Conservation (phyloP, 345 rosid genomes). For the Cardamine occulta region DNA sequence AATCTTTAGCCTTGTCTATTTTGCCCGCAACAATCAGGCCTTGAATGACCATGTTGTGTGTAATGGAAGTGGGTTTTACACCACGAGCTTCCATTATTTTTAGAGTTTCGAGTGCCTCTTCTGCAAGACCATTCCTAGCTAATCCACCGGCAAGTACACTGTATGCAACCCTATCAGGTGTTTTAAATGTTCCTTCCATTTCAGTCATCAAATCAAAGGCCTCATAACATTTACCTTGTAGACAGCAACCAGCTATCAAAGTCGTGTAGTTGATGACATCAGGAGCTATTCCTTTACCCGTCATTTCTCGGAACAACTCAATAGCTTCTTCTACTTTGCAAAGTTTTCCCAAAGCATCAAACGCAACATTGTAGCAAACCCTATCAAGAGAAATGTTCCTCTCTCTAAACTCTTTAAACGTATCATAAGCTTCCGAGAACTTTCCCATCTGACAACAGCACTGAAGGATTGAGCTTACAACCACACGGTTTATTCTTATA, state of each 20-base stretch:
- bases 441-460: slow-evolving; percentile 53
- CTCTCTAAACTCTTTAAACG: slow-evolving; percentile 47
- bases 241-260: slow-evolving; percentile 64
- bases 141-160: slow-evolving; percentile 64
- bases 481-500: slow-evolving; percentile 57
- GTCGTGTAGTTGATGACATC: slow-evolving; percentile 75
- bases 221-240: slow-evolving; percentile 46
- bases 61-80: slow-evolving; percentile 52
- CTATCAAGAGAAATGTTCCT: slow-evolving; percentile 55
- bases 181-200: slow-evolving; percentile 53
- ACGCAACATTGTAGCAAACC: slow-evolving; percentile 57
- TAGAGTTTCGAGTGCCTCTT: slow-evolving; percentile 46
- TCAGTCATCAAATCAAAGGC: slow-evolving; percentile 56
- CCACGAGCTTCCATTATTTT: slow-evolving; percentile 52
- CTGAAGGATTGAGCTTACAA: slow-evolving; percentile 60
- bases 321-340: slow-evolving; percentile 64
- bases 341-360: slow-evolving; percentile 66
- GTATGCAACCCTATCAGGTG: slow-evolving; percentile 59
- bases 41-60: slow-evolving; percentile 63
- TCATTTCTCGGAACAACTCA: slow-evolving; percentile 63
- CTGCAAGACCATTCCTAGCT: slow-evolving; percentile 54
- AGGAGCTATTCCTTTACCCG: slow-evolving; percentile 46
- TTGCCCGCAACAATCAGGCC: slow-evolving; percentile 70
- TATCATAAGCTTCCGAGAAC: slow-evolving; percentile 43
- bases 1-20: slow-evolving; percentile 60